A percentile compares a stretch with the other conserved stretches of the same genome.
Evolutionary conservation across 768 basidiomycete species (phyloP).

Genomic region (Dioszegia crocea): DNA sequence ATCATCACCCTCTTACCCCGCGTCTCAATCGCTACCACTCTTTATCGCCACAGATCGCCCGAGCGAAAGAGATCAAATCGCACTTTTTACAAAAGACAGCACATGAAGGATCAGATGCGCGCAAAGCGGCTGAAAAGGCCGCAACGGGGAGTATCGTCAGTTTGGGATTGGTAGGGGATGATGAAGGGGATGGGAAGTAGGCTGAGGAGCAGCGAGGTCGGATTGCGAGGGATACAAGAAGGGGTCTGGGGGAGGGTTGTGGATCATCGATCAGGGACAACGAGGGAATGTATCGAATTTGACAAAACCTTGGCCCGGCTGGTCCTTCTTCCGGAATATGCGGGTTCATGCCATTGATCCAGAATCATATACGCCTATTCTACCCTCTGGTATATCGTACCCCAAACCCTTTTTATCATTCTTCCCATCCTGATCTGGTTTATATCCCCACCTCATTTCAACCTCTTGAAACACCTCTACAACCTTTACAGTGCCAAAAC

Average conservation of each 20-base stretch:
- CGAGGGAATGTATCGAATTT: not conserved
- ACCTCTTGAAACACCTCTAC: slow-evolving; percentile 76
- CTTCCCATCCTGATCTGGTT: not conserved
- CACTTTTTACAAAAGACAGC: slow-evolving; percentile 60
- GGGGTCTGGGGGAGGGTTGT: no score
- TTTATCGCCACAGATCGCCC: slow-evolving; percentile 54
- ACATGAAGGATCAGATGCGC: slow-evolving; percentile 63
- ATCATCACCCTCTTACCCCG: not conserved
- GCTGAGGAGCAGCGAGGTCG: not conserved
- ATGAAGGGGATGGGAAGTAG: slow-evolving; percentile 42
- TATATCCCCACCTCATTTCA: slow-evolving; percentile 61
- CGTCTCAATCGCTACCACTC: not conserved
- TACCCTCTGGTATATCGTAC: slow-evolving; percentile 13
- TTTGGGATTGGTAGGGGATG: slow-evolving; percentile 68
- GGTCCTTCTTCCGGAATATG: no score
- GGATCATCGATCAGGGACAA: no score
- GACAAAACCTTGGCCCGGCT: no score
- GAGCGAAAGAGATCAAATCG: slow-evolving; percentile 66
- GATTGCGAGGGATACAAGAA: not conserved
- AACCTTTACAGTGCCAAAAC: slow-evolving; percentile 64
- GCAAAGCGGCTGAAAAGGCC: slow-evolving; percentile 66
- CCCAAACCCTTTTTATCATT: slow-evolving; percentile 6
- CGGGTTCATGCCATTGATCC: not conserved
- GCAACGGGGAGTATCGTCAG: slow-evolving; percentile 71
- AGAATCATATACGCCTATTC: slow-evolving; percentile 24